Conservation (phyloP, 2,329 filamentous ascomycete genomes). For the Exutisphaerella laricina region DNA sequence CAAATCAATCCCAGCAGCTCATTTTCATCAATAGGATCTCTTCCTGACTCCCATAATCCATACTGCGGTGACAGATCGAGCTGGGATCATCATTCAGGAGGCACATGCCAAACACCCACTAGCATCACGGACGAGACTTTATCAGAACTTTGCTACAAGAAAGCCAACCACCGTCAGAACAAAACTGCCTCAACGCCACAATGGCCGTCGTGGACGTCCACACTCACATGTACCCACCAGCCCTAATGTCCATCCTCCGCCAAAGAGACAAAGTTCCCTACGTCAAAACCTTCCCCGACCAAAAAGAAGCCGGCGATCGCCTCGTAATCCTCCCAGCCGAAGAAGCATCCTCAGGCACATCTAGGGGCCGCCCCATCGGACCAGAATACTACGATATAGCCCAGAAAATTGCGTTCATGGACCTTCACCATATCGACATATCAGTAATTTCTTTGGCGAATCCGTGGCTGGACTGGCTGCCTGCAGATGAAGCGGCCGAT, state of each 20-base stretch:
- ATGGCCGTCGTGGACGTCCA: slow-evolving; percentile 53
- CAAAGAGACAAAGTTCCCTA: slow-evolving; percentile 60
- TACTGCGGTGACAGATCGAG: too few relatives aligned
- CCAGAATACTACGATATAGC: slow-evolving; percentile 74
- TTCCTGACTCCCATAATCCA: too few relatives aligned
- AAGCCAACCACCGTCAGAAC: too few relatives aligned
- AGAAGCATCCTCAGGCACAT: slow-evolving; percentile 28
- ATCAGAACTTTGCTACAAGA: too few relatives aligned
- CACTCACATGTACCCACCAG: slow-evolving; percentile 58
- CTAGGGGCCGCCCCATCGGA: slow-evolving; percentile 74
- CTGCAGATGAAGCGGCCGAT: slow-evolving; percentile 53
- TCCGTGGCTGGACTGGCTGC: slow-evolving; percentile 86
- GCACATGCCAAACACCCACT: too few relatives aligned
- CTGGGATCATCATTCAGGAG: too few relatives aligned
- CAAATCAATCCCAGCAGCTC: too few relatives aligned
- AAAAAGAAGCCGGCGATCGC: slow-evolving; percentile 51
- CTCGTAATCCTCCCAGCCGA: slow-evolving; percentile 41
- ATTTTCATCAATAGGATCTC: too few relatives aligned
- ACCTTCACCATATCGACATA: slow-evolving; percentile 71
- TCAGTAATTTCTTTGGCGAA: slow-evolving; percentile 88
- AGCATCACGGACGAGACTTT: too few relatives aligned
- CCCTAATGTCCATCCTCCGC: slow-evolving; percentile 49
- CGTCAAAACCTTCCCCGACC: slow-evolving; percentile 57
- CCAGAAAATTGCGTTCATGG: slow-evolving; percentile 83
- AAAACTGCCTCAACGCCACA: slow-evolving; percentile 11